phyloP scores from a whole-genome alignment of 2,329 filamentous ascomycete species.

The Helminthosporium solani region DNA sequence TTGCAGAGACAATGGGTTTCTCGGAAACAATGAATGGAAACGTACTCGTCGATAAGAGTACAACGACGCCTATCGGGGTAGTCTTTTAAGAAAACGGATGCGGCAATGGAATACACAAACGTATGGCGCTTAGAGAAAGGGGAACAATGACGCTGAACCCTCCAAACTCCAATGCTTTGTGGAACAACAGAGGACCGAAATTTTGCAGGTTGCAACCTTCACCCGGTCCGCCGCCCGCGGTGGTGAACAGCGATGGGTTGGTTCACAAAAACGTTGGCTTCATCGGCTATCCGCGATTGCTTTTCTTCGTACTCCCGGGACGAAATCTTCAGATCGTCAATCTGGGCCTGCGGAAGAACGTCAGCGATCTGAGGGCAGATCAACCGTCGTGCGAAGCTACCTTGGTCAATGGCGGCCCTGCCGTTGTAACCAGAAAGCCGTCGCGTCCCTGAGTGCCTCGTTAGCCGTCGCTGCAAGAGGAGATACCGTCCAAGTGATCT shows the following conservation, averaged over 20 bases:
- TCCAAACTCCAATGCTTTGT: not conserved
- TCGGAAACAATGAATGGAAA: not conserved
- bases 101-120: not conserved
- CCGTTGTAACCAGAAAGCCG: slow-evolving; percentile 45
- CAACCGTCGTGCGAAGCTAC: slow-evolving; percentile 18
- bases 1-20: not conserved
- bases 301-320: slow-evolving; percentile 46
- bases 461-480: slow-evolving; percentile 14
- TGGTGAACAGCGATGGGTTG: slow-evolving; percentile 41
- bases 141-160: not conserved
- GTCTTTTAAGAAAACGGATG: not conserved
- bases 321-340: slow-evolving; percentile 44
- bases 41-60: not conserved
- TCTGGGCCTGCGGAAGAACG: slow-evolving; percentile 37
- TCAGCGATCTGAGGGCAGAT: slow-evolving; percentile 12
- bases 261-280: slow-evolving; percentile 41
- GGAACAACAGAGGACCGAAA: not conserved
- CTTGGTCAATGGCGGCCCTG: slow-evolving; percentile 45
- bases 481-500: not conserved
- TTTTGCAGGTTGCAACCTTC: slow-evolving; percentile 4
- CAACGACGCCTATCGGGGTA: not conserved
- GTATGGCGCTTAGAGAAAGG: not conserved
- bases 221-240: slow-evolving; percentile 32
- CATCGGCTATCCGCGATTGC: slow-evolving; percentile 40
- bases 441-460: slow-evolving; percentile 39